Base-by-base conservation (phyloP, 257 asterid genomes). In the Oldenlandia corymbosa region DNA sequence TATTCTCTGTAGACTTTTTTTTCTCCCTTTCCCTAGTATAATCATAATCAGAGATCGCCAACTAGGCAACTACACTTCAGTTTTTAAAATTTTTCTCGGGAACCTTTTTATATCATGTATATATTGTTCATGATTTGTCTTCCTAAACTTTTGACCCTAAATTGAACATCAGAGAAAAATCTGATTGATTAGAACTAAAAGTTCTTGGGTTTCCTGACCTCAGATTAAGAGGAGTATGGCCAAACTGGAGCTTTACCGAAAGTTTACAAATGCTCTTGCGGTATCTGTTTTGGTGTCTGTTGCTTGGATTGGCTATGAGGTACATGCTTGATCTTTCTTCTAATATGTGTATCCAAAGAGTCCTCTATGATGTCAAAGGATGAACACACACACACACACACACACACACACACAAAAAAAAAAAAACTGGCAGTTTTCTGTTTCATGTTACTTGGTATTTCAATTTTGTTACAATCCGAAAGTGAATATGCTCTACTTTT, bases 241-340 rank as follows among this genome's bases (percentile, higher is more conserved):
- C 68, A 87, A 90, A 73, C 97, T 90, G 71, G 95, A 90, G 84
- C 94, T 90, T 30, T 90, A 90, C 52, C 79, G 97, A 53, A 92
- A 87, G 74, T 89, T 92, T 68, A 89, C 98, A 55, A 92, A 92
- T 68, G 60, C 95, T 67, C 81, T 92, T 41, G 97, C 99, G 54
- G 78, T 87, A 41, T 81, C 95, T 30, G 88, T 92, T 77, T 78
- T 92, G 69, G 80, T 92, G 50, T 89, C 97, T 24, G 93, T 92
- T 68, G 97, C 94, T 67, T 92, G 99, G 99, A 89, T 92, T 61
- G 99, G 99, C 57, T 92, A 87, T 73, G 99, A 92, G 95, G 99
- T 92, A 78, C 36, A 39, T 32, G 49, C 16, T 48, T 32, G 48
- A 5, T 55, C 17, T 16, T 56, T 50, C 28, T 73, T 45, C 31